phyloP scores from a whole-genome alignment of 495 filamentous ascomycete genomes.

The Cercophora newfieldiana region DNA sequence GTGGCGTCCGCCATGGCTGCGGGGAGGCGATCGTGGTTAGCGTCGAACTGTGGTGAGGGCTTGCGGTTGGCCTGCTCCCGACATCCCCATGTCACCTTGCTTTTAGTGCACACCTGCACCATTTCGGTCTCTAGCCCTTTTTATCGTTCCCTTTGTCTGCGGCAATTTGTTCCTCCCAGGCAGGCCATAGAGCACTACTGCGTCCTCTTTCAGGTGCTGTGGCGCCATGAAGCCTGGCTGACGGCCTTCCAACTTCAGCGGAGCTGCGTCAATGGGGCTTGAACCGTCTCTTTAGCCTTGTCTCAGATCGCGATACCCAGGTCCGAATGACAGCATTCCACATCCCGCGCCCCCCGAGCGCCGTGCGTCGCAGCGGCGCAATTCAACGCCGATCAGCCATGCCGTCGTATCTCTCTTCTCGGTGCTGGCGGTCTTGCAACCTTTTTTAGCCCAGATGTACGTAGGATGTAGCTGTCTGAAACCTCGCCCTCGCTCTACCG shows the following conservation, averaged over 20 bases:
- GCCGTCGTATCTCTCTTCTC: not conserved
- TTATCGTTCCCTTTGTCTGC: not conserved
- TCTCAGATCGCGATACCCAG: conserved; percentile 16
- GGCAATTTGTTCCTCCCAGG: conserved; percentile 8
- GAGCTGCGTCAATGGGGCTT: conserved; percentile 1
- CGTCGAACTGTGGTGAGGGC: not conserved
- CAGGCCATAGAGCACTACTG: not conserved
- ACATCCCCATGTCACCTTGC: not conserved
- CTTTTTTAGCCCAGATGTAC: not conserved
- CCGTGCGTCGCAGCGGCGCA: not conserved
- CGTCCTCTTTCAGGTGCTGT: conserved; percentile 4
- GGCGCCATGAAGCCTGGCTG: conserved; percentile 10
- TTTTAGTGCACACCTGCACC: not conserved
- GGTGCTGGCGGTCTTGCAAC: too few relatives aligned
- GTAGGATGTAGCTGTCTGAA: conserved; percentile 6
- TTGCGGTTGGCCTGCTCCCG: not conserved
- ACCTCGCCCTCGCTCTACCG: not conserved
- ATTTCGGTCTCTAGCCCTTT: not conserved
- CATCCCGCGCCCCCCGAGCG: not conserved
- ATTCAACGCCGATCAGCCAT: conserved; percentile 3
- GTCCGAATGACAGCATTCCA: conserved; percentile 7
- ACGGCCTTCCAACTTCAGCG: not conserved
- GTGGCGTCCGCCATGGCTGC: conserved; percentile 6
- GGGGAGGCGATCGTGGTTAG: conserved; percentile 12
- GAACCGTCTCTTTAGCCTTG: conserved; percentile 2